Evolutionary conservation across 169 alveolate species (phyloP), one percentile per base, ranked within the genome.

Genomic region (Eimeria sp.): DNA sequence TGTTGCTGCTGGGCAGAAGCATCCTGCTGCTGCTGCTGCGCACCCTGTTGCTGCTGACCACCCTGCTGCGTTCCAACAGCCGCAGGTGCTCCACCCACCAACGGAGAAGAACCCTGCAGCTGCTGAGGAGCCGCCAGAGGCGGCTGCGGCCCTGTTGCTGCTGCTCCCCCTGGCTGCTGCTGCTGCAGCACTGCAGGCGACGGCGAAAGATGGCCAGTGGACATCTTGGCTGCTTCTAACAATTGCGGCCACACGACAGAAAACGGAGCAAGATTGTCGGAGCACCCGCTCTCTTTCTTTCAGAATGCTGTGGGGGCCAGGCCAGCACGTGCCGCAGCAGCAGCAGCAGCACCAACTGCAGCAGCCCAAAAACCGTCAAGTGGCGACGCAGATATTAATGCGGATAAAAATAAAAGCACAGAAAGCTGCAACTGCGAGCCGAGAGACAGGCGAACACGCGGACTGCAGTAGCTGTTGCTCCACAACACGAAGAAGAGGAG

Each of bases 301-400:
- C 63, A 54, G 63, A 54, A 11, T 11, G 18, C 0, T 54, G 63
- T 54, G 63, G 63, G 63, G 63, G 63, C 63, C 63, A 16, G 18
- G 18, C 22, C 63, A 70, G 45, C 16, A 10, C n/a, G 49, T 7
- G 47, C 45, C 7, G 80, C 80, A 70, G 80, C 80, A 70, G 80
- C 80, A 70, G 80, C 80, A 27, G 80, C 80, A 70, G 80, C 80
- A 70, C 40, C 80, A 54, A 54, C 11, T 1, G 63, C 63, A 54
- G 63, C 63, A 54, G 63, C 63, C 63, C 18, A 54, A 54, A 54
- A 54, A 54, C 63, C 18, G 63, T 54, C 63, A 54, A 54, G 63
- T 54, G 18, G 11, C n/a, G 20, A 61, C 70, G 9, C 70, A 16
- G 70, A 61, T 5, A 18, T 5, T 61, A 61, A 61, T 4, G 70